Conservation (phyloP, 306 rosid species). For the Prosopis cineraria region DNA sequence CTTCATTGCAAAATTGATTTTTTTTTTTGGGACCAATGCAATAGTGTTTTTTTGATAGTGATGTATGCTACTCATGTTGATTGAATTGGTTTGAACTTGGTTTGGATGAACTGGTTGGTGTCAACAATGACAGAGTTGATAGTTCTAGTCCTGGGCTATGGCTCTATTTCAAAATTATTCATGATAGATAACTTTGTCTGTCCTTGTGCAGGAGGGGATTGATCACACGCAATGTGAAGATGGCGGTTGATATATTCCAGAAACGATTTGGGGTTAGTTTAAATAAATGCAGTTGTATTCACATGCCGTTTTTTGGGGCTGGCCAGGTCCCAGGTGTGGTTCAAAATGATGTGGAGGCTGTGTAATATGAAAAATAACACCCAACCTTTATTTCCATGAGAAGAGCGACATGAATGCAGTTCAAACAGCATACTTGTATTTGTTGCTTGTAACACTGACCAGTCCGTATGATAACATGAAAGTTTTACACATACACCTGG, state of each 20-base stretch:
- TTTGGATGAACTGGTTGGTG: not conserved
- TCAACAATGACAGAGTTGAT: not conserved
- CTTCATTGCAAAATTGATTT: not conserved
- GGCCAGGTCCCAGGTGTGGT: not conserved
- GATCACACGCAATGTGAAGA: constrained; percentile 78
- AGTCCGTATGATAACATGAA: constrained; percentile 9
- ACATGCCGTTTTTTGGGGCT: not conserved
- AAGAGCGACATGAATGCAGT: constrained; percentile 7
- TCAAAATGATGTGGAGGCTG: constrained; percentile 6
- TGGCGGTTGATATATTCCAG: constrained; percentile 82
- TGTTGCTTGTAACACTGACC: constrained; percentile 1
- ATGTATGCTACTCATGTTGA: not conserved
- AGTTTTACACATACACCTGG: not conserved
- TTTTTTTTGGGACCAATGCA: not conserved
- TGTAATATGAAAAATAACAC: not conserved
- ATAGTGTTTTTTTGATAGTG: constrained; percentile 4
- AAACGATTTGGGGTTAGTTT: constrained; percentile 78
- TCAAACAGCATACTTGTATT: not conserved
- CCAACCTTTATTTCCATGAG: not conserved
- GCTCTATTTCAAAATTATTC: constrained; percentile 1
- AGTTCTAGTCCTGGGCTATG: not conserved
- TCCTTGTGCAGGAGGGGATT: constrained; percentile 69
- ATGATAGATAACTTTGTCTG: not conserved
- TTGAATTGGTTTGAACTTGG: not conserved
- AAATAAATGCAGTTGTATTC: constrained; percentile 7